Evolutionary conservation across 2,329 filamentous ascomycete species (phyloP).

Genomic region (Colletotrichum endophyticum): DNA sequence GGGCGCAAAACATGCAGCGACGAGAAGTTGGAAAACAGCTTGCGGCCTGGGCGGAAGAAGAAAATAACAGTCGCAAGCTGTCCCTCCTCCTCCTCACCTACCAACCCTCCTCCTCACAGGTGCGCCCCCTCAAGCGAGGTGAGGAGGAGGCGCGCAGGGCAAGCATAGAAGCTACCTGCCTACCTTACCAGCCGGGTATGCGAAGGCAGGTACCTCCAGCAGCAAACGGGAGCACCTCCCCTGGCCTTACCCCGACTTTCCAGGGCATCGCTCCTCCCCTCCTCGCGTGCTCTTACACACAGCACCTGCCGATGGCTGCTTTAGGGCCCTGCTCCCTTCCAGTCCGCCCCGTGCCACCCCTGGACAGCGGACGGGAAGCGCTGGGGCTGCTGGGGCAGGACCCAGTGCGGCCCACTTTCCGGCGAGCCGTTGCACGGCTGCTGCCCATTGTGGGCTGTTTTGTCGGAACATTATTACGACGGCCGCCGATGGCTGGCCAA

Average conservation of each 20-base stretch:
- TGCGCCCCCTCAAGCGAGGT: background rate
- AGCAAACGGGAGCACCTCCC: background rate
- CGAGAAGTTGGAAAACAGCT: background rate
- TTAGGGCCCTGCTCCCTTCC: constrained; percentile 11
- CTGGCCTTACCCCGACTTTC: background rate
- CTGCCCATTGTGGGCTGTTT: background rate
- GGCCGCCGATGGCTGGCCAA: background rate
- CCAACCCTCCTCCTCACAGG: background rate
- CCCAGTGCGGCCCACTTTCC: constrained; percentile 16
- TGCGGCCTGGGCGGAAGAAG: background rate
- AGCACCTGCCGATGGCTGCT: constrained; percentile 5
- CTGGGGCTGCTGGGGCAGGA: constrained; percentile 8
- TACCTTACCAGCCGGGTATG: background rate
- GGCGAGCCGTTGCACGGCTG: constrained; percentile 4
- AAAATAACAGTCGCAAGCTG: background rate
- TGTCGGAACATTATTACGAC: background rate
- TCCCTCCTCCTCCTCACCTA: background rate
- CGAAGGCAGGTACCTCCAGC: background rate
- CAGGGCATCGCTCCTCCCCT: background rate
- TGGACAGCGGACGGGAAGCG: constrained; percentile 8
- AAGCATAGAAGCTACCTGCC: background rate
- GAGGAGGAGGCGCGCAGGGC: background rate
- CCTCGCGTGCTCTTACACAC: background rate
- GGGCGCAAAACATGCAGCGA: background rate
- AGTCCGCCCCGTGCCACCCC: constrained; percentile 12